These are phyloP conservation scores for Orobanche coerulescens DNA, from an alignment of 257 asterid species.

Conservation along the genomic window DNA sequence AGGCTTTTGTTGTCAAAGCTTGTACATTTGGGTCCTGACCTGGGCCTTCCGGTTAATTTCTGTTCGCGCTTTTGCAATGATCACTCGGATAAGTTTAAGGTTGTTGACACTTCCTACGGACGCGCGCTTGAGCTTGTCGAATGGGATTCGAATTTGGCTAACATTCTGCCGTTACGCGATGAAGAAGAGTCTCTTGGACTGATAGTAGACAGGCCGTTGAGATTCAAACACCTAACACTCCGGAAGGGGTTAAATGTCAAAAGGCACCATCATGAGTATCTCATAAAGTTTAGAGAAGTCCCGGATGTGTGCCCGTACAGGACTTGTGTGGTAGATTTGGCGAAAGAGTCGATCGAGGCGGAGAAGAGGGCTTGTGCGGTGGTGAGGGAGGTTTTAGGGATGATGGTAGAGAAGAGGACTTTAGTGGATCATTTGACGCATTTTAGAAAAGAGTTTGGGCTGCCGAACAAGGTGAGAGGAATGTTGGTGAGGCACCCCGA, in stretches of 20 bases:
- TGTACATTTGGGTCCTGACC: slow-evolving; percentile 75
- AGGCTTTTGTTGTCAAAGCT: slow-evolving; percentile 67
- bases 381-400: slow-evolving; percentile 76
- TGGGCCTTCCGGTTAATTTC: slow-evolving; percentile 75
- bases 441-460: slow-evolving; percentile 80
- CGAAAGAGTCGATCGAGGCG: slow-evolving; percentile 54
- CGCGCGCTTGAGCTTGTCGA: slow-evolving; percentile 81
- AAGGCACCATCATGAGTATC: slow-evolving; percentile 60
- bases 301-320: slow-evolving; percentile 72
- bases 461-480: slow-evolving; percentile 79
- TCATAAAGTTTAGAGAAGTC: slow-evolving; percentile 52
- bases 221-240: slow-evolving; percentile 63
- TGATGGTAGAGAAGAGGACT: slow-evolving; percentile 90
- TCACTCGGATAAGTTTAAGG: slow-evolving; percentile 68
- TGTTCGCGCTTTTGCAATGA: slow-evolving; percentile 74
- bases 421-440: slow-evolving; percentile 91
- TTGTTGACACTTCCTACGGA: slow-evolving; percentile 80
- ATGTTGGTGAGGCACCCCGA: slow-evolving; percentile 96
- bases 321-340: slow-evolving; percentile 38
- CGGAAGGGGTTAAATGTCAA: slow-evolving; percentile 76
- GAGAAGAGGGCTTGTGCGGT: slow-evolving; percentile 92
- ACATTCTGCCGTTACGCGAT: slow-evolving; percentile 33
- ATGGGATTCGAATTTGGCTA: slow-evolving; percentile 59
- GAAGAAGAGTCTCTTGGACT: slow-evolving; percentile 42
- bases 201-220: slow-evolving; percentile 84